phyloP scores from a whole-genome alignment of 805 yeast species.

The Candida insectorum region DNA sequence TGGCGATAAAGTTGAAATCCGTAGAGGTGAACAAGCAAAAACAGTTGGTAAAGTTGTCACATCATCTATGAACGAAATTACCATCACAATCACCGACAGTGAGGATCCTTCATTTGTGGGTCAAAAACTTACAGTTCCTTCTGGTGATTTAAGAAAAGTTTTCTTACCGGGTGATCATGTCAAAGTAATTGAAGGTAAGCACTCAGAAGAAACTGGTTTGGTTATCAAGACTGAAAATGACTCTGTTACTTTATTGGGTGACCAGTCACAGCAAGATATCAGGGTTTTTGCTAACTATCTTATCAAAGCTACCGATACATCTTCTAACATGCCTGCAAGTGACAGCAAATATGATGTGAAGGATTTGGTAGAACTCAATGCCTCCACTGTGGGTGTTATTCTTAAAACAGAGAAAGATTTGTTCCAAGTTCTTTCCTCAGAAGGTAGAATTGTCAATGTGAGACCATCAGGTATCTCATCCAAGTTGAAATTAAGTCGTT shows the following conservation, averaged over 20 bases:
- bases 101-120: slow-evolving; percentile 55
- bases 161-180: slow-evolving; percentile 94
- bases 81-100: slow-evolving; percentile 47
- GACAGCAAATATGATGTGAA: slow-evolving; percentile 81
- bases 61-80: slow-evolving; percentile 54
- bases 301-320: slow-evolving; percentile 87
- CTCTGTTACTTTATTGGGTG: slow-evolving; percentile 85
- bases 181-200: slow-evolving; percentile 86
- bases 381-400: slow-evolving; percentile 83
- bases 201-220: slow-evolving; percentile 90
- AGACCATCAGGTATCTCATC: slow-evolving; percentile 81
- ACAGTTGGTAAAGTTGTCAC: slow-evolving; percentile 76
- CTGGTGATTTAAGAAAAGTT: slow-evolving; percentile 75
- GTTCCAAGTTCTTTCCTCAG: slow-evolving; percentile 74
- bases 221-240: slow-evolving; percentile 80
- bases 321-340: slow-evolving; percentile 51
- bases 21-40: slow-evolving; percentile 91
- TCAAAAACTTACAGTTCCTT: slow-evolving; percentile 76
- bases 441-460: slow-evolving; percentile 69
- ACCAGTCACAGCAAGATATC: slow-evolving; percentile 82
- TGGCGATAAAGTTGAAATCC: slow-evolving; percentile 90
- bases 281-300: slow-evolving; percentile 91
- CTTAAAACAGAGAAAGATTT: slow-evolving; percentile 86
- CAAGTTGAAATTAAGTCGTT: slow-evolving; percentile 59
- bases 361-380: slow-evolving; percentile 84